Conservation (phyloP, 2,329 filamentous ascomycete species). For the Trichophaea hybrida region DNA sequence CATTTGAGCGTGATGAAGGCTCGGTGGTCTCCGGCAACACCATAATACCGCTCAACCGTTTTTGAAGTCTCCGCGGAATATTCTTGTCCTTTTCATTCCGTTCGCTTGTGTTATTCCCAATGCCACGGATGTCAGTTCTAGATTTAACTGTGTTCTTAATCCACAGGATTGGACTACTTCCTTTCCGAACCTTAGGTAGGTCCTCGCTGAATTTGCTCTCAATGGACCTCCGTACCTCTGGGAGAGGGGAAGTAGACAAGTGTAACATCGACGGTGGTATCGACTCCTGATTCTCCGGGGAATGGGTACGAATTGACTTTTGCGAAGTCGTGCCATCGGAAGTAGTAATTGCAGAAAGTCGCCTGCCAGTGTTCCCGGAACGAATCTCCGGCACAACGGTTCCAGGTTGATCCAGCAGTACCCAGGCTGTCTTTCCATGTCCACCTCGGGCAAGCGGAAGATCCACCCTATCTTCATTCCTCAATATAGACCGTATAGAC, state of each 20-base stretch:
- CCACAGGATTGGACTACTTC: not conserved
- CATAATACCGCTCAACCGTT: not conserved
- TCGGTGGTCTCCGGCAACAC: not conserved
- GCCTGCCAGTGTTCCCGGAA: not conserved
- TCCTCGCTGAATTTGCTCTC: conserved; percentile 1
- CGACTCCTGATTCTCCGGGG: not conserved
- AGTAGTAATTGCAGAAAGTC: not conserved
- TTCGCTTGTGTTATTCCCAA: not conserved
- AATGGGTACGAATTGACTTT: not conserved
- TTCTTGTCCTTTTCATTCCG: not conserved
- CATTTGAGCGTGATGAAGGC: not conserved
- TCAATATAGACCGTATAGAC: not conserved
- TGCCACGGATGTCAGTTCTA: not conserved
- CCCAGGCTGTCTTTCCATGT: not conserved
- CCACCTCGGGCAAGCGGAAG: not conserved
- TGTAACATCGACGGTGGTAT: not conserved
- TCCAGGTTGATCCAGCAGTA: not conserved
- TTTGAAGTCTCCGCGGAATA: not conserved
- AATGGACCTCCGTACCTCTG: not conserved
- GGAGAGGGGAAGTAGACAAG: not conserved
- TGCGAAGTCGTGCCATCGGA: not conserved
- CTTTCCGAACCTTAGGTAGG: not conserved
- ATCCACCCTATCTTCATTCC: not conserved
- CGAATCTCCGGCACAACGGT: not conserved
- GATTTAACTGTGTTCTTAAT: not conserved